These are phyloP conservation scores for Coelastrella sp. DNA, from an alignment of 139 green algal species.

Conservation along the genomic window DNA sequence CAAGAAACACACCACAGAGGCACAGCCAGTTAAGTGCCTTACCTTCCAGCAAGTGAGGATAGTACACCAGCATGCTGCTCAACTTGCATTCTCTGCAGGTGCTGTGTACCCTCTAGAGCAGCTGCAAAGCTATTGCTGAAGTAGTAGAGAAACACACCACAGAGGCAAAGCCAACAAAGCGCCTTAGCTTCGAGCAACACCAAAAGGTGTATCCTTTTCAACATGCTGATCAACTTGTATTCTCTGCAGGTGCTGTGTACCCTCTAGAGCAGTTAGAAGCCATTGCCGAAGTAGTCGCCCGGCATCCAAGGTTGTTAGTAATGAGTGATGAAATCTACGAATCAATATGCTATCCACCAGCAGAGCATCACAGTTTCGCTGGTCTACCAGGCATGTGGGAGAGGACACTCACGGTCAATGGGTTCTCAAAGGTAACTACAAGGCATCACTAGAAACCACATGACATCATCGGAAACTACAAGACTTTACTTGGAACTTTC, in stretches of 20 bases:
- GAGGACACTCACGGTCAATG: constrained; percentile 97
- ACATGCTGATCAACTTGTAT: background rate
- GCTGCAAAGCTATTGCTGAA: constrained; percentile 81
- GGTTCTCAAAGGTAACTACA: constrained; percentile 93
- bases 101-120: constrained; percentile 50
- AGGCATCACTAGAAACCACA: background rate
- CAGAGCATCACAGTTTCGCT: constrained; percentile 88
- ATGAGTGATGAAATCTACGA: constrained; percentile 93
- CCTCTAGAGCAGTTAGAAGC: constrained; percentile 66
- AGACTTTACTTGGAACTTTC: too few relatives aligned
- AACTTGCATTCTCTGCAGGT: too few relatives aligned
- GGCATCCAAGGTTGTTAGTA: constrained; percentile 95
- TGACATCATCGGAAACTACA: too few relatives aligned
- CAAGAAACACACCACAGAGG: too few relatives aligned
- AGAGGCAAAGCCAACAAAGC: too few relatives aligned
- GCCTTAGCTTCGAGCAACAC: too few relatives aligned
- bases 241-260: constrained; percentile 59
- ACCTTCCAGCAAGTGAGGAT: too few relatives aligned
- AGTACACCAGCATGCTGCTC: too few relatives aligned
- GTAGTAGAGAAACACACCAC: too few relatives aligned
- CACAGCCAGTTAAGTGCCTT: too few relatives aligned
- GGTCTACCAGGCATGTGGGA: constrained; percentile 91
- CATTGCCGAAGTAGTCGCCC: constrained; percentile 86
- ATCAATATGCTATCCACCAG: constrained; percentile 95
- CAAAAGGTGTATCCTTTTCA: too few relatives aligned